phyloP scores from a whole-genome alignment of 352 stramenopile genomes.

The Pythium brassicae region DNA sequence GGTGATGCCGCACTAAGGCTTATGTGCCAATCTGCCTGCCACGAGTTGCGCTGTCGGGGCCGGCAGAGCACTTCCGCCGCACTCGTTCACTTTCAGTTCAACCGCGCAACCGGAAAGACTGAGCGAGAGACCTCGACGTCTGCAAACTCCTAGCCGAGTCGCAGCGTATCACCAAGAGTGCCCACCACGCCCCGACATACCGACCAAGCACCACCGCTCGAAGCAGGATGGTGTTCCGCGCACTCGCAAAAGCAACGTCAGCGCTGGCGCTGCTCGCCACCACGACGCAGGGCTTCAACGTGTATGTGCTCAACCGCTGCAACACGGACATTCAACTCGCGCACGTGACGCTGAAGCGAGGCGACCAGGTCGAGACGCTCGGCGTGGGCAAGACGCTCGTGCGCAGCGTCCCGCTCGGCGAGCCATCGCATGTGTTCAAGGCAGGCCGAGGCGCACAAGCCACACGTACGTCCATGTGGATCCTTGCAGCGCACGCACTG shows the following conservation, averaged over 20 bases:
- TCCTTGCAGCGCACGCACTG: too few relatives aligned
- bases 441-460: slow-evolving; percentile 39
- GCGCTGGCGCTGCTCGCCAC: slow-evolving; percentile 26
- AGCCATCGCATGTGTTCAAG: slow-evolving; percentile 46
- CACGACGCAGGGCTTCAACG: slow-evolving; percentile 25
- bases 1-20: too few relatives aligned
- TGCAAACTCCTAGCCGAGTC: slow-evolving; percentile 1
- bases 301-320: slow-evolving; percentile 61
- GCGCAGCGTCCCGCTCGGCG: slow-evolving; percentile 20
- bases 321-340: slow-evolving; percentile 33
- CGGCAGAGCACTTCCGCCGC: background rate
- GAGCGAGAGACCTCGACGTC: slow-evolving; percentile 5
- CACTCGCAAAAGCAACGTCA: slow-evolving; percentile 13
- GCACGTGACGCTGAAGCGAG: slow-evolving; percentile 22
- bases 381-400: slow-evolving; percentile 29
- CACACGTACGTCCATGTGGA: slow-evolving; percentile 32
- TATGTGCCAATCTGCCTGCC: background rate
- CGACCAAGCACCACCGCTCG: background rate
- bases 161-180: slow-evolving; percentile 6
- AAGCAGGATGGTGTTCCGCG: slow-evolving; percentile 31
- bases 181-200: background rate
- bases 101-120: slow-evolving; percentile 4
- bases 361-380: slow-evolving; percentile 22
- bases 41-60: too few relatives aligned
- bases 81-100: slow-evolving; percentile 12